Conservation (phyloP, 2,329 filamentous ascomycete species). For the Stemphylium lycopersici region DNA sequence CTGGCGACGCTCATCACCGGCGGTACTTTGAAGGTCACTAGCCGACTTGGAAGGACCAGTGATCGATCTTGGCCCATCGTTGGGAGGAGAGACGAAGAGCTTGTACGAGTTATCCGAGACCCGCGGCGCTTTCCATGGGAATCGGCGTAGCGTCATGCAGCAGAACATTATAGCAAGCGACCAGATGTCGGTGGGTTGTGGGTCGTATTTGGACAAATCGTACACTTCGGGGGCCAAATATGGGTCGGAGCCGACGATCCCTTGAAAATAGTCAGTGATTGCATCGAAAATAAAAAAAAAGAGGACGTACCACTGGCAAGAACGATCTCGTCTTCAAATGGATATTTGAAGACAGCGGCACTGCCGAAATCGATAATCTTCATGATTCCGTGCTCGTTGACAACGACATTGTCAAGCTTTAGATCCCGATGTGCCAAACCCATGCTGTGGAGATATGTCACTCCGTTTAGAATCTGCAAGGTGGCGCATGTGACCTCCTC, state of each 20-base stretch:
- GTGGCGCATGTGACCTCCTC: slow-evolving; percentile 92
- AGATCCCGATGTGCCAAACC: slow-evolving; percentile 92
- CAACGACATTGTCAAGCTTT: slow-evolving; percentile 97
- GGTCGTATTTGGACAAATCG: slow-evolving; percentile 90
- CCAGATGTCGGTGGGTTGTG: slow-evolving; percentile 94
- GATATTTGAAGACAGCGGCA: slow-evolving; percentile 95
- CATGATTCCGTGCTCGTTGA: slow-evolving; percentile 96
- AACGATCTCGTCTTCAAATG: slow-evolving; percentile 89
- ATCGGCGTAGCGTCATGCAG: slow-evolving; percentile 94
- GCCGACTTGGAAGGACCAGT: slow-evolving; percentile 41
- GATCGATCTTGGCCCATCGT: slow-evolving; percentile 51
- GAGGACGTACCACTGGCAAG: slow-evolving; percentile 72
- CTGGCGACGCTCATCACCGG: slow-evolving; percentile 32
- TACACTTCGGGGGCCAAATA: slow-evolving; percentile 98
- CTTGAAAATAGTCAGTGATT: slow-evolving; percentile 50
- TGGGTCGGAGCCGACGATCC: slow-evolving; percentile 85
- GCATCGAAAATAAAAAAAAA: neutral
- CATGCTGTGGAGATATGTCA: slow-evolving; percentile 93
- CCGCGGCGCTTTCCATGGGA: slow-evolving; percentile 96
- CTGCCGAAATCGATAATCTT: slow-evolving; percentile 99
- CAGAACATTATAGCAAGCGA: slow-evolving; percentile 98
- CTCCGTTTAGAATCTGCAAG: slow-evolving; percentile 91
- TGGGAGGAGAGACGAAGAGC: slow-evolving; percentile 85
- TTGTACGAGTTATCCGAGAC: slow-evolving; percentile 93
- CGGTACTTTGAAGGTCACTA: slow-evolving; percentile 47